These are phyloP conservation scores for Didymella glomerata DNA, from an alignment of 2,329 filamentous ascomycete species.

Conservation along the genomic window DNA sequence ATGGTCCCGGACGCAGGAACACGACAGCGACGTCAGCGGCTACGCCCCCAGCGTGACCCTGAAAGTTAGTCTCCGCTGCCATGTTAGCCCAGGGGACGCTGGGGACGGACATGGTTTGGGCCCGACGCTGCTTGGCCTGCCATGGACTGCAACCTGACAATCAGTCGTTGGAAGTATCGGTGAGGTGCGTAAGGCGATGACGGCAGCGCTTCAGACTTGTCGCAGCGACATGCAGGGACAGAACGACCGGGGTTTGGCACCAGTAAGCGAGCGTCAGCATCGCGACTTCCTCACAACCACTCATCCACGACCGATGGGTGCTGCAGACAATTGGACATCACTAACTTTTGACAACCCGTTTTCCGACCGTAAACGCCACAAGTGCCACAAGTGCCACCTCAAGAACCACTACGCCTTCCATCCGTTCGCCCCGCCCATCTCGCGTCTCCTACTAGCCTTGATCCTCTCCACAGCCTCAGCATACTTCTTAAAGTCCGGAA, in stretches of 20 bases:
- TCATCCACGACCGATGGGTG: background rate
- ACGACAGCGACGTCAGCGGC: constrained; percentile 40
- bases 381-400: background rate
- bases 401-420: constrained; percentile 7
- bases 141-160: constrained; percentile 6
- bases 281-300: constrained; percentile 10
- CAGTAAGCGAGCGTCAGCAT: constrained; percentile 11
- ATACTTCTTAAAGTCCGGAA: constrained; percentile 35
- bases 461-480: constrained; percentile 35
- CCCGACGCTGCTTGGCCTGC: constrained; percentile 9
- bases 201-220: constrained; percentile 14
- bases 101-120: constrained; percentile 2
- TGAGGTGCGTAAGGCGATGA: constrained; percentile 5
- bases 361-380: background rate
- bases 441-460: constrained; percentile 19
- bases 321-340: background rate
- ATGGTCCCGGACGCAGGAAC: constrained; percentile 27
- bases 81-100: constrained; percentile 8
- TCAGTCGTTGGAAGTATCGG: constrained; percentile 8
- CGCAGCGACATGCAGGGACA: constrained; percentile 12
- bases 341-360: background rate
- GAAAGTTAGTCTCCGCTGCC: constrained; percentile 23
- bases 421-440: constrained; percentile 1
- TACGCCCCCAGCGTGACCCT: constrained; percentile 19
- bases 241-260: constrained; percentile 5